These are phyloP conservation scores for Hanseniaspora osmophila DNA, from an alignment of 805 yeast genomes.

Conservation along the genomic window DNA sequence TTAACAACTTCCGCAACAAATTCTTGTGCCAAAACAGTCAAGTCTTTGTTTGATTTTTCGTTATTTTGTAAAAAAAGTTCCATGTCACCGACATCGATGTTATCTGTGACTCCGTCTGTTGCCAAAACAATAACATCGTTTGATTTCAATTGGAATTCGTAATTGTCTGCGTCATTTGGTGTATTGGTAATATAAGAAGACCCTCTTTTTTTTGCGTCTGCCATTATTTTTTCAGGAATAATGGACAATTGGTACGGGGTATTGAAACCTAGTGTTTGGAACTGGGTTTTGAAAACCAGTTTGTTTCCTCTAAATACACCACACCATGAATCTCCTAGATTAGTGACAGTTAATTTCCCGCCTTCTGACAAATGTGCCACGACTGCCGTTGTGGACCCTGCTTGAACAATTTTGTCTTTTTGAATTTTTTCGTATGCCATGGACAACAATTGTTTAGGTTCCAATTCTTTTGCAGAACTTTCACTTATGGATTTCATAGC, in stretches of 20 bases:
- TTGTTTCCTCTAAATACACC: slow-evolving; percentile 60
- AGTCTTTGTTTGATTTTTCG: slow-evolving; percentile 16
- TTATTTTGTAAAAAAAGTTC: slow-evolving; percentile 51
- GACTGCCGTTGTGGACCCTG: slow-evolving; percentile 91
- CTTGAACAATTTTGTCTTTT: slow-evolving; percentile 47
- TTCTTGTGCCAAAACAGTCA: slow-evolving; percentile 33
- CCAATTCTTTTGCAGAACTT: slow-evolving; percentile 5
- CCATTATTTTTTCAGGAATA: slow-evolving; percentile 49
- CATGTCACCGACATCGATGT: slow-evolving; percentile 59
- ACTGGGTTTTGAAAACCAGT: slow-evolving; percentile 50
- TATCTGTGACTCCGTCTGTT: slow-evolving; percentile 90
- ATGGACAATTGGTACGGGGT: slow-evolving; percentile 87
- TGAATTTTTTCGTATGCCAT: slow-evolving; percentile 42
- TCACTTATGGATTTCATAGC: slow-evolving; percentile 29
- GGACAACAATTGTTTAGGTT: slow-evolving; percentile 37
- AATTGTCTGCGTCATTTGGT: slow-evolving; percentile 56
- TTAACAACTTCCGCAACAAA: slow-evolving; percentile 56
- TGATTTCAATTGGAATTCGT: slow-evolving; percentile 47
- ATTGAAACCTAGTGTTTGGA: slow-evolving; percentile 78
- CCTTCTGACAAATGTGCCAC: slow-evolving; percentile 51
- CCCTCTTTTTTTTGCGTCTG: slow-evolving; percentile 39
- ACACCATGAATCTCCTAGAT: slow-evolving; percentile 92
- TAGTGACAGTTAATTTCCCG: slow-evolving; percentile 48
- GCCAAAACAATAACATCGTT: slow-evolving; percentile 75
- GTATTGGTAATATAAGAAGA: slow-evolving; percentile 54